These are phyloP conservation scores for Boletus vinaceobasis DNA, from an alignment of 768 basidiomycete genomes.

Conservation along the genomic window DNA sequence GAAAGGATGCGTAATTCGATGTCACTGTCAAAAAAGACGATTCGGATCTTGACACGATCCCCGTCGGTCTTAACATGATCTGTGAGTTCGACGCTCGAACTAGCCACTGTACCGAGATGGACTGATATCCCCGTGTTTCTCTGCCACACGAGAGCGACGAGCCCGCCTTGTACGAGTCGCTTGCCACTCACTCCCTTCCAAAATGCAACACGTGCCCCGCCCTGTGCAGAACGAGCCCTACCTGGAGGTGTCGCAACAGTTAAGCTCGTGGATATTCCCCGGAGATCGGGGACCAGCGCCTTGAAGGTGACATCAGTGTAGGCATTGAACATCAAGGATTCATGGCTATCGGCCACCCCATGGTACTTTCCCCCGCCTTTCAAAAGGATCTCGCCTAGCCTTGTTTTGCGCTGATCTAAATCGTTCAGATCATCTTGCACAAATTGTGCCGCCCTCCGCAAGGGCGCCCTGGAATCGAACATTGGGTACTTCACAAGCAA, in stretches of 20 bases:
- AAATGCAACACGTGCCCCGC: conserved; percentile 43
- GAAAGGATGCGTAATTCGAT: conserved; percentile 48
- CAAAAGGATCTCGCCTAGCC: conserved; percentile 44
- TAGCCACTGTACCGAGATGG: conserved; percentile 53
- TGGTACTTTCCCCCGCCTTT: conserved; percentile 59
- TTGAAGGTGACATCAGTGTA: conserved; percentile 53
- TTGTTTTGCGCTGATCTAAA: conserved; percentile 28
- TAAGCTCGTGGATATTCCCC: conserved; percentile 49
- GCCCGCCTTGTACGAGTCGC: conserved; percentile 56
- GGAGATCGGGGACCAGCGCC: conserved; percentile 46
- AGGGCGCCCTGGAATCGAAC: conserved; percentile 41
- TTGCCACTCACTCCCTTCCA: conserved; percentile 64
- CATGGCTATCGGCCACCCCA: conserved; percentile 37
- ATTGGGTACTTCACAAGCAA: neutral
- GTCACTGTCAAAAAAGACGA: conserved; percentile 62
- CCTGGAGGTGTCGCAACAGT: conserved; percentile 54
- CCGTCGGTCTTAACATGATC: conserved; percentile 37
- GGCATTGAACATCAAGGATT: conserved; percentile 58
- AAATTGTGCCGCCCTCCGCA: conserved; percentile 48
- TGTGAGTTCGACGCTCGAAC: conserved; percentile 41
- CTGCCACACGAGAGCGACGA: conserved; percentile 60
- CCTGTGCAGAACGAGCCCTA: conserved; percentile 41
- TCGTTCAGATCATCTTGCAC: conserved; percentile 44
- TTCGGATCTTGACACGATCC: conserved; percentile 41
- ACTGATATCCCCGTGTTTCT: conserved; percentile 34